Conservation (phyloP, 2,329 filamentous ascomycete species). For the Penicillium fuscoglaucum region DNA sequence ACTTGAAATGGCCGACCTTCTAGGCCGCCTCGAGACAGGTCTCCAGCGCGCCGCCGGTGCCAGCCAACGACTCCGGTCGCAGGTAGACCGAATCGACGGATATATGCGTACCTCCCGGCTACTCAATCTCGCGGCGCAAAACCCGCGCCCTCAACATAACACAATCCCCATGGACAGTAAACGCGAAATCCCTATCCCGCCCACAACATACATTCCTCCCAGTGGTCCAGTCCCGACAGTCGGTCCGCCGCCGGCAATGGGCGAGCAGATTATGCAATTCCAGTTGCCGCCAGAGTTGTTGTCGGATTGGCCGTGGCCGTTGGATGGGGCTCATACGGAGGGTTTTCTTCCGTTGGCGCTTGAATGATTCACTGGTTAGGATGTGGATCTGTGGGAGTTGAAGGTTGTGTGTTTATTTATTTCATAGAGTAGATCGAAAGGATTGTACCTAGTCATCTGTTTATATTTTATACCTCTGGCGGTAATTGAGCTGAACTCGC, state of each 20-base stretch:
- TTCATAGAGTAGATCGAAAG: constrained; percentile 4
- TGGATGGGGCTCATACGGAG: constrained; percentile 26
- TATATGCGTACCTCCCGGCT: constrained; percentile 39
- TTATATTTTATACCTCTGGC: background rate
- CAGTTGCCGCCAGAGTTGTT: constrained; percentile 45
- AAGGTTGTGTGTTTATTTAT: background rate
- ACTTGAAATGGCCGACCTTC: constrained; percentile 48
- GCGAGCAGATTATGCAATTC: constrained; percentile 35
- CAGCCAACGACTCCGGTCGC: constrained; percentile 41
- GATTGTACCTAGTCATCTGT: constrained; percentile 1
- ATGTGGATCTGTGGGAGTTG: background rate
- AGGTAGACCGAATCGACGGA: constrained; percentile 48
- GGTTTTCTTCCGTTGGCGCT: constrained; percentile 27
- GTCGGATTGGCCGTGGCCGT: constrained; percentile 45
- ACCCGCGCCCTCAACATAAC: constrained; percentile 12
- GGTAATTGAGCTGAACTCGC: background rate
- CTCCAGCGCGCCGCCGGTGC: constrained; percentile 44
- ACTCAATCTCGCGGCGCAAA: constrained; percentile 12
- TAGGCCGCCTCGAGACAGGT: constrained; percentile 46
- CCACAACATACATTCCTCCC: constrained; percentile 12
- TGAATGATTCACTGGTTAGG: constrained; percentile 13
- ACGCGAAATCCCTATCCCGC: constrained; percentile 7
- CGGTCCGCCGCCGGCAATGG: constrained; percentile 11
- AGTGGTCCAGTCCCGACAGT: constrained; percentile 4
- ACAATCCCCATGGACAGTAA: constrained; percentile 7